Base-by-base conservation (phyloP, 2,329 filamentous ascomycete genomes). In the Stagonosporopsis tanaceti region DNA sequence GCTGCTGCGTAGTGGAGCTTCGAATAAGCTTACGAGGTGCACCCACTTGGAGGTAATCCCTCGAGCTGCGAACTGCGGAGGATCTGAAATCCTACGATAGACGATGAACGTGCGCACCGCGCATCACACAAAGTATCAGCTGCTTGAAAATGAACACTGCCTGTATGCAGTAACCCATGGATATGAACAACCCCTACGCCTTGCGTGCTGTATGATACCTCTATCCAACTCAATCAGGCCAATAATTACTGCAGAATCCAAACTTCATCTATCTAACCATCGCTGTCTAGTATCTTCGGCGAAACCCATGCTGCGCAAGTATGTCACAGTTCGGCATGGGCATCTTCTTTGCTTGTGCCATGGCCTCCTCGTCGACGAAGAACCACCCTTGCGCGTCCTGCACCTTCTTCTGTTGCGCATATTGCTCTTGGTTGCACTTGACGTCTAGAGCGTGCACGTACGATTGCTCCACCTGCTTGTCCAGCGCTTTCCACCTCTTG, bases 371-470 rank as follows among this genome's bases (percentile, higher is more conserved):
- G 69, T 97, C 92, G 53, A 88, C 86, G 75, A 87, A 93, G 71
- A 97, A 92, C 90, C 93, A 97, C 3, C 93, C 93, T 67, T 90
- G 87, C 0, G 93, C 93, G 45, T 91, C 89, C 62, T 96, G 87
- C 61, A 88, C 81, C 76, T 93, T 81, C 62, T 87, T 82, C 71
- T 87, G 84, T 76, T 89, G 85, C 48, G 84, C 80, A 45, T 84
- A 78, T 61, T 86, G 80, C 79, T 99, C 93, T 53, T 81, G 81
- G 61, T 94, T 89, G 78, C 95, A 99, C 70, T 89, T 84, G 55
- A 83, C 81, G 46, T 85, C 85, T 50, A 97, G 77, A 34, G 83
- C 82, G 47, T 86, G 83, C 38, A 97, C 81, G 62, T 91, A 91
- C 37, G 86, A 85, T 3, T 85, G 78, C 75, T 98, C 94, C 44